These are phyloP conservation scores for Acorus gramineus DNA, from an alignment of 106 monocot genomes.

Conservation along the genomic window DNA sequence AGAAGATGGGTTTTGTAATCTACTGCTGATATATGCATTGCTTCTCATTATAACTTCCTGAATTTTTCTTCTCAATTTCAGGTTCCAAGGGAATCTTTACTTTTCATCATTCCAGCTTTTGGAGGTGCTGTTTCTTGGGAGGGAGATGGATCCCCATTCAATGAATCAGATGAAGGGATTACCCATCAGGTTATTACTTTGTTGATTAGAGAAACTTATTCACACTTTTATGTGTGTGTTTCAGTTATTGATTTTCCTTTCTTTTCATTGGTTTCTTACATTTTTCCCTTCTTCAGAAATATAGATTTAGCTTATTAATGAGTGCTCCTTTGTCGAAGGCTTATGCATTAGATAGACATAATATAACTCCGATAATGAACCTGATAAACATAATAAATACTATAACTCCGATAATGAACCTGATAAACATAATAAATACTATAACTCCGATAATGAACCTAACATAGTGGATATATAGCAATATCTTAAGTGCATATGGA, in stretches of 20 bases:
- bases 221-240: not conserved
- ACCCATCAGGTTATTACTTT: conserved; percentile 72
- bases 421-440: no score
- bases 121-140: conserved; percentile 98
- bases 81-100: conserved; percentile 83
- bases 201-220: not conserved
- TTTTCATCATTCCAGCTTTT: conserved; percentile 89
- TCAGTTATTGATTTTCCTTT: not conserved
- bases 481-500: no score
- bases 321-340: no score
- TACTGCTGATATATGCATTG: not conserved
- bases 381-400: no score
- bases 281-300: not conserved
- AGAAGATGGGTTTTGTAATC: not conserved
- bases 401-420: no score
- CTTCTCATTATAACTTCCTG: not conserved
- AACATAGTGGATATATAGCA: no score
- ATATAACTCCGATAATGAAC: no score
- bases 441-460: no score
- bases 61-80: conserved; percentile 10
- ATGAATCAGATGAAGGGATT: conserved; percentile 61
- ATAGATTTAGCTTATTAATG: not conserved
- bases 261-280: not conserved
- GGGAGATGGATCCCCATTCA: conserved; percentile 76
- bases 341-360: no score